phyloP scores from a whole-genome alignment of 805 yeast species.

The Candida rishiriensis region DNA sequence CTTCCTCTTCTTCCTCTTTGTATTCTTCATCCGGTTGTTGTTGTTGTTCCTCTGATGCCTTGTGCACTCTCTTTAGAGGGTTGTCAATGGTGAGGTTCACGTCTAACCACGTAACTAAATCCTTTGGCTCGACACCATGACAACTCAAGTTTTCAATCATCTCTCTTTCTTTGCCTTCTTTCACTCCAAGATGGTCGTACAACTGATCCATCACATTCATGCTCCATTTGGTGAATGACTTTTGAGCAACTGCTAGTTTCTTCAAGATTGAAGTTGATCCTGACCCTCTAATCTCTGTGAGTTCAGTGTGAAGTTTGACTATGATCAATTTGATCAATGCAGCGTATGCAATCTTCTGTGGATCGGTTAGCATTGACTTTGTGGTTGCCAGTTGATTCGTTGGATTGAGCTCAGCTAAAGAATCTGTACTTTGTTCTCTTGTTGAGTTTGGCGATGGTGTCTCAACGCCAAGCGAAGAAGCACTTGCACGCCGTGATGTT shows the following conservation, averaged over 20 bases:
- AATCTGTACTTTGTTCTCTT: constrained; percentile 8
- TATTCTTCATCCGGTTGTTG: too few species aligned
- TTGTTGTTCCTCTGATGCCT: too few species aligned
- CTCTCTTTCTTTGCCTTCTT: constrained; percentile 59
- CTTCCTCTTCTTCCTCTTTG: constrained; percentile 8
- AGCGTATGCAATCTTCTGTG: constrained; percentile 87
- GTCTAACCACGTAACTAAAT: constrained; percentile 60
- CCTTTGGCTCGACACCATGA: constrained; percentile 76
- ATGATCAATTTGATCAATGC: constrained; percentile 75
- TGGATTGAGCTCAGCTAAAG: constrained; percentile 37
- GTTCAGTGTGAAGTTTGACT: constrained; percentile 76
- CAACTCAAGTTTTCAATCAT: constrained; percentile 85
- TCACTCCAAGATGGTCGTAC: constrained; percentile 76
- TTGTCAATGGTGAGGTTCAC: constrained; percentile 40
- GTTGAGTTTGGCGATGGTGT: neutral
- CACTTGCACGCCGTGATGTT: constrained; percentile 27
- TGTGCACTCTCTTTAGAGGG: constrained; percentile 34
- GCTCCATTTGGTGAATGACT: constrained; percentile 82
- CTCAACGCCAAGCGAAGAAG: neutral
- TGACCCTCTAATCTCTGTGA: constrained; percentile 56
- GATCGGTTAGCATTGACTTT: constrained; percentile 71
- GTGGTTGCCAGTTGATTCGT: constrained; percentile 74
- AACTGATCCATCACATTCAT: constrained; percentile 63
- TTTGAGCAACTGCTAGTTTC: constrained; percentile 62
- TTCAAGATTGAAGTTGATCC: constrained; percentile 52